Percentiles rank a stretch among this genome's conserved stretches.
Conservation (phyloP, 352 stramenopile species). For the Phytophthora crassamura region DNA sequence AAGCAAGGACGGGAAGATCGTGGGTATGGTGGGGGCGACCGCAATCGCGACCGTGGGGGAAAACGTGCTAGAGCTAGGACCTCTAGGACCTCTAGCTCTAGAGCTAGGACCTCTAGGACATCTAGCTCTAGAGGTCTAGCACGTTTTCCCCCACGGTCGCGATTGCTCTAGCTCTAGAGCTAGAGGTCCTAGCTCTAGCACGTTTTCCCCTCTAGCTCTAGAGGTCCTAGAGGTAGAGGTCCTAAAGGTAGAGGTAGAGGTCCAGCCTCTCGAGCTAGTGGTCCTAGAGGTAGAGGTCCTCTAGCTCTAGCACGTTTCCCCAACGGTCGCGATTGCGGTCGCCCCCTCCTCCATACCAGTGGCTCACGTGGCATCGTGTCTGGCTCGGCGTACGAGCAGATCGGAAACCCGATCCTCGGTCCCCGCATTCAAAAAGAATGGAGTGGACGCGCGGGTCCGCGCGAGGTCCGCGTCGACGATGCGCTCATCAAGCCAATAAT, state of each 20-base stretch:
- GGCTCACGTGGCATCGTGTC: slow-evolving; percentile 27
- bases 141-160: slow-evolving; percentile 9
- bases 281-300: slow-evolving; percentile 5
- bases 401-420: slow-evolving; percentile 52
- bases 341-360: too few relatives aligned
- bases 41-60: slow-evolving; percentile 8
- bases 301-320: too few relatives aligned
- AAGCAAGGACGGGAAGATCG: too few relatives aligned
- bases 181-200: too few relatives aligned
- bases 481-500: too few relatives aligned
- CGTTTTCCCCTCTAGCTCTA: too few relatives aligned
- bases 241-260: slow-evolving; percentile 20
- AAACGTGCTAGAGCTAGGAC: slow-evolving; percentile 14
- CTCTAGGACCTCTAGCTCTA: too few relatives aligned
- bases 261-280: too few relatives aligned
- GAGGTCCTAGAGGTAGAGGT: slow-evolving; percentile 3
- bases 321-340: too few relatives aligned
- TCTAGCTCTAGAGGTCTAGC: too few relatives aligned
- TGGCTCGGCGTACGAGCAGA: slow-evolving; percentile 55
- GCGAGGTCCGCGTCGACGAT: slow-evolving; percentile 39
- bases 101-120: too few relatives aligned
- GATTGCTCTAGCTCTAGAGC: too few relatives aligned
- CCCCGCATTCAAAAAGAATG: slow-evolving; percentile 51
- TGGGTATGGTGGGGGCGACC: slow-evolving; percentile 17
- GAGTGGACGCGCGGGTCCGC: slow-evolving; percentile 37